A percentile compares a stretch with the other conserved stretches of the same genome.
phyloP scores from a whole-genome alignment of 1,139 yeast genomes.

The Lodderomyces margitis region DNA sequence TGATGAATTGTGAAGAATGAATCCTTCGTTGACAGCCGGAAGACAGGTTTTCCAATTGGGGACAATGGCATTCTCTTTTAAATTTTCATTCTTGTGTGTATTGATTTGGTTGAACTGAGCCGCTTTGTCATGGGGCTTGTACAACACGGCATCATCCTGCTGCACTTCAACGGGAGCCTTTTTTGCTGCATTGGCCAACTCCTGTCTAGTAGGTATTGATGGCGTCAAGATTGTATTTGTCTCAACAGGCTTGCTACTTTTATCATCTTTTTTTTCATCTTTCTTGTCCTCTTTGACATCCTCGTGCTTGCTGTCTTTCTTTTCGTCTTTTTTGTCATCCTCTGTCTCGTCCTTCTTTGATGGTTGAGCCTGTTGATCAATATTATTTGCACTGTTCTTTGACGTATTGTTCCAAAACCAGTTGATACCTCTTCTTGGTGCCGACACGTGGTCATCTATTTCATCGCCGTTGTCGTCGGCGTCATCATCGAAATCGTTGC shows the following conservation, averaged over 20 bases:
- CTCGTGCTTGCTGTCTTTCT: neutral
- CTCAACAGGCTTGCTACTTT: constrained; percentile 22
- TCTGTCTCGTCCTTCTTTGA: constrained; percentile 5
- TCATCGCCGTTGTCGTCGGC: constrained; percentile 33
- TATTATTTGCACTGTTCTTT: constrained; percentile 6
- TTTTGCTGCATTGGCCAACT: constrained; percentile 5
- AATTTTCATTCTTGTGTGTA: constrained; percentile 46
- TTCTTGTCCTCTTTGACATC: constrained; percentile 1
- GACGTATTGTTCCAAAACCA: constrained; percentile 40
- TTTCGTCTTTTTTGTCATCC: constrained; percentile 1
- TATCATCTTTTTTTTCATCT: constrained; percentile 11
- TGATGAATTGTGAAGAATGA: constrained; percentile 17
- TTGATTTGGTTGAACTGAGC: constrained; percentile 43
- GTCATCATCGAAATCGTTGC: constrained; percentile 23
- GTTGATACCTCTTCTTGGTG: constrained; percentile 28
- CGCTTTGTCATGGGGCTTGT: constrained; percentile 45
- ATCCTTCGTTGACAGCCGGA: constrained; percentile 25
- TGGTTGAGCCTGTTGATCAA: constrained; percentile 1
- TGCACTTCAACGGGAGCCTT: constrained; percentile 32
- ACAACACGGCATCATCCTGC: constrained; percentile 45
- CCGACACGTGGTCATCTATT: constrained; percentile 31
- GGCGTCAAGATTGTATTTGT: constrained; percentile 37
- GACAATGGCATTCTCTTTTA: constrained; percentile 41
- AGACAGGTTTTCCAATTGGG: constrained; percentile 45
- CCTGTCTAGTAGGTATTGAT: constrained; percentile 23